Base-by-base conservation (phyloP, 2,329 filamentous ascomycete species). In the Emydomyces testavorans region DNA sequence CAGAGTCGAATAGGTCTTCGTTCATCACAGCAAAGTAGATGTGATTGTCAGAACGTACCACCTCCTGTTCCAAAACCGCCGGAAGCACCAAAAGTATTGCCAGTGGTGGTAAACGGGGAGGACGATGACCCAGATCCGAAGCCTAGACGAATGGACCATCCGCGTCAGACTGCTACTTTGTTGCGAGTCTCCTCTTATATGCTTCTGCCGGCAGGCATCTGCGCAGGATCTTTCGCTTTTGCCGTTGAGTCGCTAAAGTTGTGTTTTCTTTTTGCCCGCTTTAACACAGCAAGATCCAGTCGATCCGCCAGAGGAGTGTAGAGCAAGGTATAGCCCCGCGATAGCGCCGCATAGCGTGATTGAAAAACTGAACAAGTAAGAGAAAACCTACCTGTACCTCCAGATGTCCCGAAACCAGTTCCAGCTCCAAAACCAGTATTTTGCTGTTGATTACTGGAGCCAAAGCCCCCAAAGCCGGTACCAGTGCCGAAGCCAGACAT, bases 121-220 rank as follows among this genome's bases (percentile, higher is more conserved):
- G 63, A 60, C 26, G 56, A 61, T 49, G 63, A 58, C 24, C 55
- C 62, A 47, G 61, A 16, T 51, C 65, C 65, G 53, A 68, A 68
- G 51, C 60, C 65, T 68, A 58, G 44, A 46, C 24, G 49, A 45
- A 53, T 42, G 31, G 26, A 29, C 7, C 50, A 46, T 32, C 39
- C 50, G 52, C 35, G 46, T 54, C 40, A 54, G 52, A 54, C 21
- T 40, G 48, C 32, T 50, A 42, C 36, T 44, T 38, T 46, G 26
- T 23, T 51, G 42, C 11, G 21, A 29, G 13, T 20, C 6, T 29
- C 16, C 4, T 21, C 15, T 41, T 41, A 18, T n/a, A 41, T 18
- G 21, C 40, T 36, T 37, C 21, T 28, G 20, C 28, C 26, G 28
- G 8, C 21, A 47, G 35, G 28, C 40, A 16, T 24, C 23, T 28